Conservation (phyloP, 805 yeast species). For the Debaryomyces prosopidis region DNA sequence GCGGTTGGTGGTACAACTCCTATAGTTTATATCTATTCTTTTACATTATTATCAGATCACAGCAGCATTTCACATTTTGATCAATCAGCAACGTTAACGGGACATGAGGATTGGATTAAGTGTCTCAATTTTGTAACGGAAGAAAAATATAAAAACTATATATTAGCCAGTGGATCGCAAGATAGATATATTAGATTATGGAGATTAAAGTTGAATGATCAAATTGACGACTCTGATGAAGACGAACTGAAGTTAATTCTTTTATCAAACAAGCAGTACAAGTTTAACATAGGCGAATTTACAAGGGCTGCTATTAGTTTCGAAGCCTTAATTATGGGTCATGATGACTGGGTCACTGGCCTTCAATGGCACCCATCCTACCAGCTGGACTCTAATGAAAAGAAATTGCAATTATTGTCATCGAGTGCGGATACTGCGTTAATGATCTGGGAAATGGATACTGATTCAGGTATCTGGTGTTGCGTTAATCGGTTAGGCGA, state of each 20-base stretch:
- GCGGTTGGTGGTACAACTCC: conserved; percentile 76
- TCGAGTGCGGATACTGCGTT: conserved; percentile 92
- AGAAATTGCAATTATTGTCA: conserved; percentile 62
- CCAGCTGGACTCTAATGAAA: conserved; percentile 5
- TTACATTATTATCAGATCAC: conserved; percentile 20
- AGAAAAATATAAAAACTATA: conserved; percentile 48
- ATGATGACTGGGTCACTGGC: conserved; percentile 95
- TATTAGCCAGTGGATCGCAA: conserved; percentile 88
- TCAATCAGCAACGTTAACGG: conserved; percentile 60
- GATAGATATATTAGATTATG: conserved; percentile 91
- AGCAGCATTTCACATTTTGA: conserved; percentile 19
- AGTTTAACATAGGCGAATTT: conserved; percentile 41
- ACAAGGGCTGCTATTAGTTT: conserved; percentile 62
- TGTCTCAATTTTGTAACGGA: conserved; percentile 60
- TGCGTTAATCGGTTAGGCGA: conserved; percentile 84
- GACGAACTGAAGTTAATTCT: conserved; percentile 52
- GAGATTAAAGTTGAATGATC: conserved; percentile 63
- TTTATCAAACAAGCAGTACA: conserved; percentile 72
- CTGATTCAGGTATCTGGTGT: conserved; percentile 85
- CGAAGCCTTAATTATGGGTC: conserved; percentile 95
- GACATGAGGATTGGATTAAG: conserved; percentile 97
- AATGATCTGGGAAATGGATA: conserved; percentile 93
- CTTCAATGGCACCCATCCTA: conserved; percentile 72
- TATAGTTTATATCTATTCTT: conserved; percentile 54
- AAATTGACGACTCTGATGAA: conserved; percentile 57